Conservation (phyloP, 192 early-diverging fungal species). For the Backusella westeae region DNA sequence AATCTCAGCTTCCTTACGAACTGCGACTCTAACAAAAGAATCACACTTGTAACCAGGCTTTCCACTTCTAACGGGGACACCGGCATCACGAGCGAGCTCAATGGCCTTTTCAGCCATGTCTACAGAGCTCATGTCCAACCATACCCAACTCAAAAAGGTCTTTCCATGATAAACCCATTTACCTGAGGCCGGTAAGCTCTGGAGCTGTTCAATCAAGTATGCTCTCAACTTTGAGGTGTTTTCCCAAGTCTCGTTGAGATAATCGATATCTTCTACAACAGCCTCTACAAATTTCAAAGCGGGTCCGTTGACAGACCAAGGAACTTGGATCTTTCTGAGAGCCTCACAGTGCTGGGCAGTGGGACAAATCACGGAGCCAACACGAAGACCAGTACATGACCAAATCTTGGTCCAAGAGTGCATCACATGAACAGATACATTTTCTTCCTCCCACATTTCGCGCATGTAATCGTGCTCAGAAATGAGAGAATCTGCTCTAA, state of each 20-base stretch:
- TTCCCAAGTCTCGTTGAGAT: constrained; percentile 77
- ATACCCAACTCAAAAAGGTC: constrained; percentile 83
- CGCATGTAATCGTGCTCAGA: constrained; percentile 67
- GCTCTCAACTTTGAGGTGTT: constrained; percentile 68
- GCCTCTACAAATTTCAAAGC: constrained; percentile 81
- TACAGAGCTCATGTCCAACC: constrained; percentile 71
- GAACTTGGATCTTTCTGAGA: constrained; percentile 81
- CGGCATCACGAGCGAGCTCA: constrained; percentile 63
- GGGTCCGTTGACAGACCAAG: constrained; percentile 91
- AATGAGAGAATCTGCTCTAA: constrained; percentile 80
- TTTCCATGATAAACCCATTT: constrained; percentile 73
- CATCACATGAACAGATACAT: constrained; percentile 82
- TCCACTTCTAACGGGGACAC: constrained; percentile 84
- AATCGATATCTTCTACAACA: constrained; percentile 68
- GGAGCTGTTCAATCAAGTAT: constrained; percentile 46
- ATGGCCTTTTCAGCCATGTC: constrained; percentile 63
- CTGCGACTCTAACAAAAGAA: constrained; percentile 75
- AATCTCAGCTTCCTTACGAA: constrained; percentile 68
- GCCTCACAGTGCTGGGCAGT: constrained; percentile 68
- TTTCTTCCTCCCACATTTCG: constrained; percentile 55
- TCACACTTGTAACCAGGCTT: constrained; percentile 71
- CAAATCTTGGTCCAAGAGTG: constrained; percentile 96
- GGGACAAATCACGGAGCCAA: constrained; percentile 87
- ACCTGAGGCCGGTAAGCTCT: constrained; percentile 10
- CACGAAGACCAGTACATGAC: constrained; percentile 88